Conservation (phyloP, 1,284 basidiomycete species). For the Ganoderma boninense region DNA sequence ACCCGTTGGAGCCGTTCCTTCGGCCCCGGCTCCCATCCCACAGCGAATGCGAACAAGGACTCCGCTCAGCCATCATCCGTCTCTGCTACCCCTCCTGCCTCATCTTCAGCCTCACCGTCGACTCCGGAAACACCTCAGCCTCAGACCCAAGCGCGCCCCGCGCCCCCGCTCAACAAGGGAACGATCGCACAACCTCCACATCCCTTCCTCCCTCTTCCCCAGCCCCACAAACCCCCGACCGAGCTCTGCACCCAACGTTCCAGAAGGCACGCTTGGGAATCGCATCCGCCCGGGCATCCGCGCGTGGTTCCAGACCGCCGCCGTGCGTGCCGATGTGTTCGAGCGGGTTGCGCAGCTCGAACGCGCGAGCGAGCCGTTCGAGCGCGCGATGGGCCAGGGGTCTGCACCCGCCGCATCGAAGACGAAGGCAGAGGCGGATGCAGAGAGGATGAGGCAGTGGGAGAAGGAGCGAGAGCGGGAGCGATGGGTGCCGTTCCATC, state of each 20-base stretch:
- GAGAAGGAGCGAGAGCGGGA: conserved; percentile 16
- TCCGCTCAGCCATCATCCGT: neutral
- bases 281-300: conserved; percentile 24
- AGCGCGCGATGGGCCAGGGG: conserved; percentile 1
- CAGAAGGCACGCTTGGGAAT: conserved; percentile 31
- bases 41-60: neutral
- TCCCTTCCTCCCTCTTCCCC: conserved; percentile 17
- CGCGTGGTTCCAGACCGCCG: conserved; percentile 31
- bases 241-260: conserved; percentile 23
- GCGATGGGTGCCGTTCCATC: conserved; percentile 23
- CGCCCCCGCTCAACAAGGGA: conserved; percentile 8
- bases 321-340: conserved; percentile 19
- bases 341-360: conserved; percentile 13
- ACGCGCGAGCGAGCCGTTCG: conserved; percentile 10
- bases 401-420: neutral
- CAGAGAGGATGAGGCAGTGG: conserved; percentile 1
- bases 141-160: neutral
- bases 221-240: conserved; percentile 13
- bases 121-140: neutral
- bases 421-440: neutral
- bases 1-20: neutral
- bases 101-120: neutral
- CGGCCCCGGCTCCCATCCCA: neutral
- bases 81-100: neutral
- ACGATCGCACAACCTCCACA: conserved; percentile 3